Evolutionary conservation across 1,284 basidiomycete species (phyloP), one percentile per base, ranked within the genome.

Genomic region (Pseudozyma hubeiensis): DNA sequence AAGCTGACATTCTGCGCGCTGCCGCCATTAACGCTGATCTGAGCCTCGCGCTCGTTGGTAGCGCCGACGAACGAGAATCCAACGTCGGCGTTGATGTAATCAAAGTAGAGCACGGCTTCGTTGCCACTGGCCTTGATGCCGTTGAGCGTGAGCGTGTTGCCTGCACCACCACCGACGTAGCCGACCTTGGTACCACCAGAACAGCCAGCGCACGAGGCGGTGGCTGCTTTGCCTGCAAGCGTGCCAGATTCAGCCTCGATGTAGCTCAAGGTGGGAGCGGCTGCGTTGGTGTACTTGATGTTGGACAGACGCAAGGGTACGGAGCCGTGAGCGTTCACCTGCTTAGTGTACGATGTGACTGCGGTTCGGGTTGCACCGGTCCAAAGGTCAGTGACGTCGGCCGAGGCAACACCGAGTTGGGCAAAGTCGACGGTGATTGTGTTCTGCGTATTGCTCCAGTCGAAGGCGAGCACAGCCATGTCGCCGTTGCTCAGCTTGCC

Each of bases 81-180:
- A 11, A 77, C 65, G 6, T 77, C 64, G 13, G 63, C 59, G 44
- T 77, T 77, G 59, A 77, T 56, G 48, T 77, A 77, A 55, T 77
- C 75, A 49, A 77, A 68, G 46, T 67, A 60, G n/a, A 77, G 48
- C 29, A 63, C 59, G 4, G 52, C 52, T 19, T 61, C 58, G 14
- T 61, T 52, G 3, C 43, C 49, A 19, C 41, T 56, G 1, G 66
- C 56, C 13, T 44, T 41, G 53, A 77, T 49, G 40, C 53, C 58
- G 31, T 53, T 52, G 35, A 77, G 45, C 8, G 65, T 66, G 8
- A 75, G 53, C 37, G 64, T 54, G 35, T 46, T 53, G 13, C 40
- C 40, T 5, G 35, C 29, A 19, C 67, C 71, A 33, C 34, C 44
- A 10, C 57, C 64, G 14, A 77, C 46, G 53, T 54, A 13, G 47